Evolutionary conservation across 768 basidiomycete genomes (phyloP), one percentile per base, ranked within the genome.

Genomic region (Trametes elegans): DNA sequence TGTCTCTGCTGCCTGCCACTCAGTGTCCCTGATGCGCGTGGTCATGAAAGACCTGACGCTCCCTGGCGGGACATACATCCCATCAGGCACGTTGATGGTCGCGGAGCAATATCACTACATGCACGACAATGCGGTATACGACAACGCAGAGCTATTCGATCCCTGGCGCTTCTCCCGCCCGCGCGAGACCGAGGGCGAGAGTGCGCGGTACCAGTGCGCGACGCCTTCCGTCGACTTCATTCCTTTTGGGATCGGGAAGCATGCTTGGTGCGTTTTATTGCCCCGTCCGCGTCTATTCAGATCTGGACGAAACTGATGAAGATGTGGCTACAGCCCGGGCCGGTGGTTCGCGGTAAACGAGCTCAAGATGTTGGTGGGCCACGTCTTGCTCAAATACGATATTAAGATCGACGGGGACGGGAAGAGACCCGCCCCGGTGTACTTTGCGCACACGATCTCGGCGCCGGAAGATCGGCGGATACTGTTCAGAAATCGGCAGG

Each of bases 141-240:
- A 49, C 4, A 50, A 70, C 19, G 49, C 69, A 0, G 23, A 53
- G 8, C 50, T 28, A 2, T 73, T 85, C 57, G 72, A 81, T 29
- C 76, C 76, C 0, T 80, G 78, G 64, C 78, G 82, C 3, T 83
- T 80, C 58, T 64, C 71, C 0, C 62, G 71, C 8, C 63, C 72
- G 58, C 59, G 68, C 39, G 68, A 75, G 14, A 58, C 51, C 29
- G 62, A 68, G 1, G 73, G 61, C 1, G 74, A 75, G 24, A 58
- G 50, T 10, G 54, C 46, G 3, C 72, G 69, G 55, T 63, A 75
- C 35, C 73, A 72, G 48, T 69, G 73, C 43, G 68, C 68, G 18
- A 70, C 71, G 9, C 71, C 74, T 13, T 52, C 59, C 3, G 26
- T 46, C 14, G 60, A 66, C 0, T 67, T 62, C 48, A 9, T 69